Base-by-base conservation (phyloP, 148 eudicot species). In the Chenopodium suecicum region DNA sequence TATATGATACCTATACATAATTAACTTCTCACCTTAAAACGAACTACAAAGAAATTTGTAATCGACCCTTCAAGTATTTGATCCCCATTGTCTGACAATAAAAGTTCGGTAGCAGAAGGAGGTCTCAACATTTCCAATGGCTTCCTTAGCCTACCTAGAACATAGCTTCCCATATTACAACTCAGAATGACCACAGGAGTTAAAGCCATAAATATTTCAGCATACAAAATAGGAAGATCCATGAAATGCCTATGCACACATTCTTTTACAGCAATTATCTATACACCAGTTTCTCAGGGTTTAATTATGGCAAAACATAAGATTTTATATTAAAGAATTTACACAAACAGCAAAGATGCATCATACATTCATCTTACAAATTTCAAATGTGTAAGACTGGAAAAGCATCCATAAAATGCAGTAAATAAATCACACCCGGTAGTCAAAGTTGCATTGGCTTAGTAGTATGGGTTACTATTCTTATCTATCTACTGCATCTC, bases 11-110 rank as follows among this genome's bases (percentile, higher is more conserved):
- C 27, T 72, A 16, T 25, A 52, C 23, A 63, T 14, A 60, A 46
- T 32, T 54, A 34, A 60, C 8, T n/a, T 58, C 90, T 88, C 71
- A 93, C 98, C 99, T 92, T 92, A 25, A 74, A 80, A 81, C 92
- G 88, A 67, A 95, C 88, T 70, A 92, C 97, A 83, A 91, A 95
- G 91, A 95, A 86, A 80, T 93, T 95, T 68, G 98, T 92, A 81
- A 91, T 77, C 58, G 89, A 87, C 68, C 99, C 98, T 89, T 95
- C 99, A 75, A 95, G 91, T 72, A 95, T 88, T 31, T 73, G 88
- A 84, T 92, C 98, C 69, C 93, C 98, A 74, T 91, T 89, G 80
- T 88, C 90, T 50, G 99, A 90, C 90, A 95, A 80, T 85, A 95
- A 72, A 60, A 93, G 92, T 83, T 95, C 98, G 47, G 94, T 90